phyloP scores from a whole-genome alignment of 164 flowering plant genomes.

The Cinnamomum micranthum region DNA sequence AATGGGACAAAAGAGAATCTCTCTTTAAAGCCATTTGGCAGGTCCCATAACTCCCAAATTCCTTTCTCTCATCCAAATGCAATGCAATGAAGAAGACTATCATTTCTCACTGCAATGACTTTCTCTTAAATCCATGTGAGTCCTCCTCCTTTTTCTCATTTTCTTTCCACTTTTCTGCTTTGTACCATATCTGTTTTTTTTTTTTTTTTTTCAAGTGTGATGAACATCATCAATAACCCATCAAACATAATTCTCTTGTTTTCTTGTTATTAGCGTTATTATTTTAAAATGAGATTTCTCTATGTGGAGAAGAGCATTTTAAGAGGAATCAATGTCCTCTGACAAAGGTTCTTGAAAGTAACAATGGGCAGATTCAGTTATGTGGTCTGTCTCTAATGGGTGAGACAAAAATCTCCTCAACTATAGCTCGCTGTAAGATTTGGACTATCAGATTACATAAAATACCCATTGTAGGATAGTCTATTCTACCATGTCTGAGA shows the following conservation, averaged over 20 bases:
- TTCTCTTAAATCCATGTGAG: constrained; percentile 3
- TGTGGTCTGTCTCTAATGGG: constrained; percentile 7
- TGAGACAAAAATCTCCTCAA: constrained; percentile 6
- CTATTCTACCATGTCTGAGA: constrained; percentile 1
- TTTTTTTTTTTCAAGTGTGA: not conserved
- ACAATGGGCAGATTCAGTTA: not conserved
- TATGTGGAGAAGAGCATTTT: not conserved
- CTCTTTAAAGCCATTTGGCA: not conserved
- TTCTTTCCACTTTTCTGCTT: not conserved
- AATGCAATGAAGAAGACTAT: not conserved
- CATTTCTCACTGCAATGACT: not conserved
- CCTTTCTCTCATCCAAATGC: not conserved
- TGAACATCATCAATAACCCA: constrained; percentile 1
- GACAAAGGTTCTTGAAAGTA: constrained; percentile 2
- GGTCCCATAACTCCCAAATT: not conserved
- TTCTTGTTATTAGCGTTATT: not conserved
- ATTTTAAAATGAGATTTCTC: not conserved
- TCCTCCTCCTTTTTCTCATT: not conserved
- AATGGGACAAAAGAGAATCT: constrained; percentile 11
- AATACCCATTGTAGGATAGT: not conserved
- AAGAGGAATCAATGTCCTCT: constrained; percentile 7
- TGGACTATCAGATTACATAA: not conserved
- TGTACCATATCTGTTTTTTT: not conserved
- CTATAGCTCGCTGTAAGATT: not conserved
- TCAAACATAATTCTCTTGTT: not conserved